phyloP scores from a whole-genome alignment of 345 rosid genomes.

The Syzygium aqueum region DNA sequence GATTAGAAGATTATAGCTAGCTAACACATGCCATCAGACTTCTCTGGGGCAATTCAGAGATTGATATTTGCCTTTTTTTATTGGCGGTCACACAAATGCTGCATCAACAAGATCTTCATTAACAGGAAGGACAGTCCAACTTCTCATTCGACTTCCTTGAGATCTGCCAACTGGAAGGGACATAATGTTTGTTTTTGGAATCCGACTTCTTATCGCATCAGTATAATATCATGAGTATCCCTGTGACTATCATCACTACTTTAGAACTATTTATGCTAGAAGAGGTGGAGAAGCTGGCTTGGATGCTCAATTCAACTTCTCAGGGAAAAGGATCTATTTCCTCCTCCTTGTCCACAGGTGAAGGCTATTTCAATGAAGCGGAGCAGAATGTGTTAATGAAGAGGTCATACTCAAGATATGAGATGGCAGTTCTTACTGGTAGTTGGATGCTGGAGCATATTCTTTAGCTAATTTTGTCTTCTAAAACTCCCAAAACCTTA shows the following conservation, averaged over 20 bases:
- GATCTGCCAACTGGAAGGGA: too few relatives aligned
- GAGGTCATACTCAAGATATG: background rate
- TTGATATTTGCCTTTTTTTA: background rate
- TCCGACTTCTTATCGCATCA: background rate
- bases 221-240: background rate
- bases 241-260: background rate
- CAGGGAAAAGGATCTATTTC: background rate
- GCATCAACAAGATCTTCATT: background rate
- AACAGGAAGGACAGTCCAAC: background rate
- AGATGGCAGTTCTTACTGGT: background rate
- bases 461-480: background rate
- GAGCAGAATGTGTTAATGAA: background rate
- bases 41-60: accelerated
- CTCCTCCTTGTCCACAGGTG: background rate
- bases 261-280: background rate
- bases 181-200: background rate
- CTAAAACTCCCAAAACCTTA: background rate
- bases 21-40: background rate
- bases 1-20: background rate
- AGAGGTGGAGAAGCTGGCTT: background rate
- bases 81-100: background rate
- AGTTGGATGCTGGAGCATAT: background rate
- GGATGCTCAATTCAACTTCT: background rate
- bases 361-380: background rate
- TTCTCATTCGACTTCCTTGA: background rate